Base-by-base conservation (phyloP, 2,329 filamentous ascomycete species). In the Calonectria pseudoreteaudii region DNA sequence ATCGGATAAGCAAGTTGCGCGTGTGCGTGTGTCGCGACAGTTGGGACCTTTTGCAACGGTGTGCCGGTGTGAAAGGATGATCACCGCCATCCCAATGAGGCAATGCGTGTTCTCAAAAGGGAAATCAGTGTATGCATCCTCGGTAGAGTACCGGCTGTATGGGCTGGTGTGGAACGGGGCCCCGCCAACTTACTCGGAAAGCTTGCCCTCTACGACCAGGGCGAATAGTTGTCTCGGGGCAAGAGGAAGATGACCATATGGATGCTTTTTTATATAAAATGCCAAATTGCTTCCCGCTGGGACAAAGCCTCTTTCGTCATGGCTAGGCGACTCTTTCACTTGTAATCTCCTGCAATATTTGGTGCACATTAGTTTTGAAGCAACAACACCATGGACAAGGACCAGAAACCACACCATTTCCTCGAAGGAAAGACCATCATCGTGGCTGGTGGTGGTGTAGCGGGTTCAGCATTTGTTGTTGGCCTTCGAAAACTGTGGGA, bases 361-460 rank as follows among this genome's bases (percentile, higher is more conserved):
- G 23, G 31, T 18, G 14, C 53, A 47, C 18, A 13, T n/a, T n/a
- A 36, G 36, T 13, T 14, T 31, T 28, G 41, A 68, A 56, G 18
- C 36, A 41, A 28, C 16, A 60, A 28, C 16, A 60, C 20, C 53
- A 80, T 79, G 79, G 76, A 71, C 20, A 14, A 74, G 36, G 53
- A 30, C 34, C 64, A 20, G 34, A 67, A 18, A 60, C 31, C 30
- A 30, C 79, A 78, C n/a, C 82, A 81, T 65, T 81, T 84, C 64
- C 82, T 87, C 20, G 78, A 82, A 7, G 82, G 83, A 18, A 87
- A 87, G 76, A 84, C 81, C 44, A 86, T 88, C 67, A 80, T 87
- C 28, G 79, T 89, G 11, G 82, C 85, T 5, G 87, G 87, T 7
- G 86, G 81, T 26, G 87, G 87, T 34, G 81, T 88, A 28, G 84